Evolutionary conservation across 2,329 filamentous ascomycete genomes (phyloP).

Genomic region (Botrytis pseudocinerea): DNA sequence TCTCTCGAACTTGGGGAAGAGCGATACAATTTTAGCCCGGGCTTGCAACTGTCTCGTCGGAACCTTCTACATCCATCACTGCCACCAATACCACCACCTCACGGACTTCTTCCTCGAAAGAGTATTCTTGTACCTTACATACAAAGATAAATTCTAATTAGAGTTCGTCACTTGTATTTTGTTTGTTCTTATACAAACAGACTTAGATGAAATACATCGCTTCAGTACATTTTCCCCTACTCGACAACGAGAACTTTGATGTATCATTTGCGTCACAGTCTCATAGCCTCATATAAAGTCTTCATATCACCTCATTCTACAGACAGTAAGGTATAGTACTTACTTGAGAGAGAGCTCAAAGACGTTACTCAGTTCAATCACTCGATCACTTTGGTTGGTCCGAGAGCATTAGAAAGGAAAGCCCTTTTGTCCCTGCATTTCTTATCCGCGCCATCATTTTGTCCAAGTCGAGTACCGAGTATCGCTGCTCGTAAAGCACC

Average conservation of each 20-base stretch:
- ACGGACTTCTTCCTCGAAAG: slow-evolving; percentile 1
- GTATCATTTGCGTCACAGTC: slow-evolving; percentile 7
- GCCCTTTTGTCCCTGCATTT: slow-evolving; percentile 17
- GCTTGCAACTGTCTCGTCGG: slow-evolving; percentile 13
- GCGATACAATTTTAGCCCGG: slow-evolving; percentile 12
- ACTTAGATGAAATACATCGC: neutral
- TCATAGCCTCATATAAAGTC: neutral
- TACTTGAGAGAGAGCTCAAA: slow-evolving; percentile 3
- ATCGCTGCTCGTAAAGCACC: slow-evolving; percentile 16
- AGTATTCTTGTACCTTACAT: neutral
- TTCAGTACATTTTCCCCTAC: neutral
- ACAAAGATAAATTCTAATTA: slow-evolving; percentile 10
- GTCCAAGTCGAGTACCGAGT: slow-evolving; percentile 20
- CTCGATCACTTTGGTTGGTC: slow-evolving; percentile 17
- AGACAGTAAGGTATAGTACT: slow-evolving; percentile 22
- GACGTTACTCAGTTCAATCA: slow-evolving; percentile 12
- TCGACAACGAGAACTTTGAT: slow-evolving; percentile 7
- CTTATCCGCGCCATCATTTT: slow-evolving; percentile 19
- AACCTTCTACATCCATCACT: neutral
- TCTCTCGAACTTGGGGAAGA: neutral
- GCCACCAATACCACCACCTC: neutral
- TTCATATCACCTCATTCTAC: slow-evolving; percentile 9
- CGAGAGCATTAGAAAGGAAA: slow-evolving; percentile 1
- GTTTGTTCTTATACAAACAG: neutral
- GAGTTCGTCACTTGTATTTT: neutral